Conservation (phyloP, 2,329 filamentous ascomycete species). For the Aureobasidium lini region DNA sequence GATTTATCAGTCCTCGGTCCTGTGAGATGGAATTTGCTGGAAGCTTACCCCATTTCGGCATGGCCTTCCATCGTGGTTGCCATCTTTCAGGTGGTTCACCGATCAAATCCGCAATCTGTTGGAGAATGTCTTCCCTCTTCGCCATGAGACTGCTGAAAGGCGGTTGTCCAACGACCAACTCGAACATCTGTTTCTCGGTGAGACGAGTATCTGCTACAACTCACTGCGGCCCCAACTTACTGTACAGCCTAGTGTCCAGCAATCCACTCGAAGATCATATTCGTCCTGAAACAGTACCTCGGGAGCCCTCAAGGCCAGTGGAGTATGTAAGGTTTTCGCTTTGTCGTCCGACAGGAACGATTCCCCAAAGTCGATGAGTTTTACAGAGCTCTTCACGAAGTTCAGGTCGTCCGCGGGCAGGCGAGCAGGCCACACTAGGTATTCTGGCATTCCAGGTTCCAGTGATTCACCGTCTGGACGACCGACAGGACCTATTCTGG, state of each 20-base stretch:
- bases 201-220: background rate
- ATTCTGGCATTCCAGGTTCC: constrained; percentile 17
- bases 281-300: constrained; percentile 33
- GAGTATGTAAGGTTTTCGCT: constrained; percentile 27
- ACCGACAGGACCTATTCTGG: constrained; percentile 18
- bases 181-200: constrained; percentile 23
- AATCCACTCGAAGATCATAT: constrained; percentile 30
- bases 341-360: constrained; percentile 24
- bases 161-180: constrained; percentile 33
- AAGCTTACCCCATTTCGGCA: constrained; percentile 9
- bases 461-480: constrained; percentile 21
- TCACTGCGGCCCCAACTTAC: constrained; percentile 17
- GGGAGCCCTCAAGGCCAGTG: constrained; percentile 31
- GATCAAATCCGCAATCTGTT: constrained; percentile 31
- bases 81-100: constrained; percentile 30
- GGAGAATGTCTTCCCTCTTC: constrained; percentile 27
- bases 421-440: constrained; percentile 19
- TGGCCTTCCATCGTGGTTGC: constrained; percentile 16
- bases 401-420: constrained; percentile 9
- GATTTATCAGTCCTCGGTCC: too few species aligned
- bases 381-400: constrained; percentile 16
- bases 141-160: constrained; percentile 32
- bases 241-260: constrained; percentile 34
- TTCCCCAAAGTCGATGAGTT: constrained; percentile 35
- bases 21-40: background rate